phyloP scores from a whole-genome alignment of 495 filamentous ascomycete species.

The Lepidopterella palustris region DNA sequence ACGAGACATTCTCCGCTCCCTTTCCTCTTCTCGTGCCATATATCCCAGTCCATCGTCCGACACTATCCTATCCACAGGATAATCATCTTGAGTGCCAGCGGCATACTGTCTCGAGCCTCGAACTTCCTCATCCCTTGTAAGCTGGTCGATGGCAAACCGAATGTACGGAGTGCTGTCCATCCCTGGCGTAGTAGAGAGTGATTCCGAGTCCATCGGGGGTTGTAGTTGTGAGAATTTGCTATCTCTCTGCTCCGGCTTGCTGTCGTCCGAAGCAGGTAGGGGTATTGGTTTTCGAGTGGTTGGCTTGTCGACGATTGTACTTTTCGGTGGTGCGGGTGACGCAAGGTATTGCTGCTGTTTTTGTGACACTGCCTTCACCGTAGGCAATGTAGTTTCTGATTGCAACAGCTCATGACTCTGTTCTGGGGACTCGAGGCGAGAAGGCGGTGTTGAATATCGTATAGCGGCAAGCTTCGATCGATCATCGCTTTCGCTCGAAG shows the following conservation, averaged over 20 bases:
- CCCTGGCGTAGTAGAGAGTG: constrained; percentile 52
- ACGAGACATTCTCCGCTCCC: constrained; percentile 9
- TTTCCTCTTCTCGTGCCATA: constrained; percentile 17
- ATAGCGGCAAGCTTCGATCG: constrained; percentile 36
- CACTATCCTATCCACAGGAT: constrained; percentile 26
- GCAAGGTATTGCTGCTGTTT: background rate
- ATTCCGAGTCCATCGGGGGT: constrained; percentile 30
- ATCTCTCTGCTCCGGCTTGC: constrained; percentile 23
- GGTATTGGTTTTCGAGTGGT: background rate
- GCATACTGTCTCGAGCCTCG: constrained; percentile 29
- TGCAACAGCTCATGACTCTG: constrained; percentile 25
- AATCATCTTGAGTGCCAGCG: constrained; percentile 16
- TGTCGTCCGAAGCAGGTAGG: background rate
- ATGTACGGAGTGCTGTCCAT: constrained; percentile 65
- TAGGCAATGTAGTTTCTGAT: constrained; percentile 15
- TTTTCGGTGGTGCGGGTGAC: constrained; percentile 10
- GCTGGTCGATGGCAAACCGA: constrained; percentile 65
- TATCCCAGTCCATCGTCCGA: constrained; percentile 28
- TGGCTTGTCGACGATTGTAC: constrained; percentile 20
- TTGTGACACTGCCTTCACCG: constrained; percentile 17
- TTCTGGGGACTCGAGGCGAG: constrained; percentile 29
- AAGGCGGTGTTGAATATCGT: constrained; percentile 43
- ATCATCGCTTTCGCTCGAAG: constrained; percentile 45
- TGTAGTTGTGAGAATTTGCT: constrained; percentile 2
- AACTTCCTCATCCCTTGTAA: constrained; percentile 59